Evolutionary conservation across 1,284 basidiomycete genomes (phyloP), one percentile per base, ranked within the genome.

Genomic region (Cutaneotrichosporon sp.): DNA sequence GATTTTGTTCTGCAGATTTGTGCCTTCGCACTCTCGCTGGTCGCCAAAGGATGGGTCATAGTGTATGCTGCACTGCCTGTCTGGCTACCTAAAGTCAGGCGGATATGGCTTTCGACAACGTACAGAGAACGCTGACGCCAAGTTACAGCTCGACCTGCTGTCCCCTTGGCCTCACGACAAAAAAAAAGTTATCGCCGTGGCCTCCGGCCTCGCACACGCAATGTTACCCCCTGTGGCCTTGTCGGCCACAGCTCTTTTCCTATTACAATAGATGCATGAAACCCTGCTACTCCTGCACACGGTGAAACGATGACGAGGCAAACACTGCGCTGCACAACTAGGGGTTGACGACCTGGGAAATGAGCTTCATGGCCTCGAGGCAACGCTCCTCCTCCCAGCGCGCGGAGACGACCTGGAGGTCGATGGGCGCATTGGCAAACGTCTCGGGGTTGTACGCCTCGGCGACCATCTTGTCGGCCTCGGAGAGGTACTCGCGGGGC

Each of bases 391-490:
- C 65, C 49, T 65, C 57, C 58, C 58, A 63, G 22, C 59, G 45
- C 15, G 21, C 41, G 5, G 51, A 57, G 23, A 60, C 47, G n/a
- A 67, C 43, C 53, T 64, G 61, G 3, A 67, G 54, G 1, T 57
- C 45, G 13, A 67, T 42, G 30, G 65, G 65, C 12, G 65, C 65
- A 18, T 52, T 53, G 13, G 40, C 22, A 38, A 63, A 56, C 40
- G 35, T 49, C 40, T 59, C 49, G 4, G 57, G 55, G 18, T 53
- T 46, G 45, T 63, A 54, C 50, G 43, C 26, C 44, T 82, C 76
- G 60, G 81, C 78, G 37, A 78, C 69, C 13, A 51, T 54, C 63
- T 77, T 72, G 65, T 87, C 84, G 4, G 64, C 50, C 0, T 73
- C 65, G 26, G 71, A 75, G 23, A 80, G 69, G 67, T 84, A 85